Base-by-base conservation (phyloP, 2,329 filamentous ascomycete genomes). In the Truncatella angustata region DNA sequence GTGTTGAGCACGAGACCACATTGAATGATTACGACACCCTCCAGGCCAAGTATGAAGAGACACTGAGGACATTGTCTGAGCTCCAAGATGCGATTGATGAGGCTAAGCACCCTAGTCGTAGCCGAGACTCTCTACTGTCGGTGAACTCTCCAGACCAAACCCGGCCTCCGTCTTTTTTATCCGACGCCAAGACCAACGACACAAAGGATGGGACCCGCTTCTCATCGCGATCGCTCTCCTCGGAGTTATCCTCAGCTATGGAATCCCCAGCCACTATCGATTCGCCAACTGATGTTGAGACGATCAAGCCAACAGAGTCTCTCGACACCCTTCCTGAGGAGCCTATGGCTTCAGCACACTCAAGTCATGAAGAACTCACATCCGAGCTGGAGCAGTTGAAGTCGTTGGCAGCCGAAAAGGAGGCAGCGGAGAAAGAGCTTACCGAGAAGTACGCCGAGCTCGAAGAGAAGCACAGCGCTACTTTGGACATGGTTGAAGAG, bases 141-240 rank as follows among this genome's bases (percentile, higher is more conserved):
- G 69, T 74, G 14, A 71, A 72, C 7, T 78, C 79, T 0, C 78
- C 77, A 12, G 70, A 67, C 14, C 66, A 75, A 40, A 78, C 75
- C 7, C 80, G 88, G 20, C 88, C 89, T 11, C 80, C 84, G 51
- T 93, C 91, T 79, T 94, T 94, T 86, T 86, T 94, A 82, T 91
- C 85, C 56, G 86, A 91, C 66, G 77, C 79, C 63, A 85, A 84
- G 73, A 83, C 85, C 64, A 87, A 82, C 73, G 87, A 85, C 66
- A 74, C 82, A 68, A 91, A 86, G 74, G 81, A 85, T 75, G 76
- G 73, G 49, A 70, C 79, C 74, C 73, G 77, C 66, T 90, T 88
- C 71, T 92, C 89, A 65, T 92, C 91, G 75, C 91, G 87, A 70
- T 96, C 91, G 65, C 87, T 97, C 61, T 97, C 91, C 60, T 94